Percentiles rank a stretch among this genome's conserved stretches.
Evolutionary conservation across 306 rosid genomes (phyloP).

Genomic region (Lagenaria siceraria): DNA sequence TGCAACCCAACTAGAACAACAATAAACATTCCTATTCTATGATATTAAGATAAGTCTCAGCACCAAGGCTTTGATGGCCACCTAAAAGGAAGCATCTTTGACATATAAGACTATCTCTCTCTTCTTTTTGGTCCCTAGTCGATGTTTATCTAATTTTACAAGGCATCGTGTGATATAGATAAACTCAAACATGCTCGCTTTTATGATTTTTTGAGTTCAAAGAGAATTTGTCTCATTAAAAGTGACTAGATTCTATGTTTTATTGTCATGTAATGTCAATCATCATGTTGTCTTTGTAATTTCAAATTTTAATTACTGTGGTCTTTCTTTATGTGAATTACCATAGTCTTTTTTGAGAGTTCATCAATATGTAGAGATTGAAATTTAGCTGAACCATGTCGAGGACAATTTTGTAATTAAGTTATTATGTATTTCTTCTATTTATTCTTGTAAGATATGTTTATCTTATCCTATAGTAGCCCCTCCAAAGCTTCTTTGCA

Average conservation of each 20-base stretch:
- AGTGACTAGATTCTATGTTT: no score
- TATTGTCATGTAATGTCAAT: neutral
- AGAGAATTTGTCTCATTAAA: neutral
- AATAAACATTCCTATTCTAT: neutral
- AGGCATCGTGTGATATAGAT: neutral
- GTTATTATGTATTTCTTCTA: no score
- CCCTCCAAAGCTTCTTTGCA: no score
- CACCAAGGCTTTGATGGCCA: neutral
- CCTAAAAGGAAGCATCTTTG: neutral
- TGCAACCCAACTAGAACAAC: neutral
- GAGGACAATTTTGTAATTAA: no score
- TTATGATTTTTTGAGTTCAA: neutral
- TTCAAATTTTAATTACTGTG: no score
- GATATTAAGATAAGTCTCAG: neutral
- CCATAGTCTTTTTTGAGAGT: no score
- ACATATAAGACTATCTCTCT: neutral
- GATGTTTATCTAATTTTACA: neutral
- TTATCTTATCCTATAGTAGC: no score
- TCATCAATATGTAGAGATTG: no score
- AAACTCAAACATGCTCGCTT: neutral
- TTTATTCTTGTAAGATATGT: no score
- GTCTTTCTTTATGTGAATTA: no score
- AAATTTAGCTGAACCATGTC: no score
- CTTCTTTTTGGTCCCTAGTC: neutral
- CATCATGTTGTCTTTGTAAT: no score